phyloP scores from a whole-genome alignment of 2,329 filamentous ascomycete genomes.

The Hymenotorrendiella dingleyae region DNA sequence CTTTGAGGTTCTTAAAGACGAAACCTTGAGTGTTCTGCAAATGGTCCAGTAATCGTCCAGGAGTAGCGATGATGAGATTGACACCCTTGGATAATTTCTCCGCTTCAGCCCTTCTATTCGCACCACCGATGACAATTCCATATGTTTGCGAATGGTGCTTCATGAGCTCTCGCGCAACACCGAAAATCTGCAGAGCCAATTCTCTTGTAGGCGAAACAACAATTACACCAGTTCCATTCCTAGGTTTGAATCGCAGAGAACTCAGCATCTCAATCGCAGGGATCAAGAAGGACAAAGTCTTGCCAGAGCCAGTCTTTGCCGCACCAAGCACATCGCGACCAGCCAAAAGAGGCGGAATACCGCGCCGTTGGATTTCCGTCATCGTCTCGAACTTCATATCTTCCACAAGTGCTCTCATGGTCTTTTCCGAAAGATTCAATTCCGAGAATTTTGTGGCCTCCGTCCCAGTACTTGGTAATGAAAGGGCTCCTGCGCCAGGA shows the following conservation, averaged over 20 bases:
- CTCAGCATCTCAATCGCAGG: constrained; percentile 91
- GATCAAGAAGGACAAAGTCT: constrained; percentile 91
- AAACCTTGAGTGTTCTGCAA: constrained; percentile 88
- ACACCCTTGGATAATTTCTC: constrained; percentile 93
- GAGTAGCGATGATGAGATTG: constrained; percentile 90
- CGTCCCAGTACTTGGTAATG: constrained; percentile 17
- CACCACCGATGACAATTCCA: constrained; percentile 92
- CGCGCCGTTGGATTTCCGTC: constrained; percentile 88
- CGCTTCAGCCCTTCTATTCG: constrained; percentile 82
- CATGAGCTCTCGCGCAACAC: constrained; percentile 90
- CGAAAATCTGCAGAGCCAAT: constrained; percentile 91
- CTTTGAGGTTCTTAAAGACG: constrained; percentile 85
- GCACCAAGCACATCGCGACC: constrained; percentile 91
- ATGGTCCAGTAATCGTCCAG: constrained; percentile 87
- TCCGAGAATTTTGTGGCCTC: constrained; percentile 36
- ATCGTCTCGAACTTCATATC: constrained; percentile 93
- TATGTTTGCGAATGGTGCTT: constrained; percentile 90
- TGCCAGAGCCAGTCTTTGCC: constrained; percentile 93
- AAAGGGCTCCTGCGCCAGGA: constrained; percentile 16
- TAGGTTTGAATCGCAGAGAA: constrained; percentile 85
- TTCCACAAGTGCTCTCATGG: constrained; percentile 71
- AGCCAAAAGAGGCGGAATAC: constrained; percentile 81
- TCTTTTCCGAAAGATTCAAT: constrained; percentile 80
- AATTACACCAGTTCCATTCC: constrained; percentile 88
- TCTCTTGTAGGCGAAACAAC: constrained; percentile 91